These are phyloP conservation scores for Nannochloris sp. DNA, from an alignment of 139 green algal genomes.

Conservation along the genomic window DNA sequence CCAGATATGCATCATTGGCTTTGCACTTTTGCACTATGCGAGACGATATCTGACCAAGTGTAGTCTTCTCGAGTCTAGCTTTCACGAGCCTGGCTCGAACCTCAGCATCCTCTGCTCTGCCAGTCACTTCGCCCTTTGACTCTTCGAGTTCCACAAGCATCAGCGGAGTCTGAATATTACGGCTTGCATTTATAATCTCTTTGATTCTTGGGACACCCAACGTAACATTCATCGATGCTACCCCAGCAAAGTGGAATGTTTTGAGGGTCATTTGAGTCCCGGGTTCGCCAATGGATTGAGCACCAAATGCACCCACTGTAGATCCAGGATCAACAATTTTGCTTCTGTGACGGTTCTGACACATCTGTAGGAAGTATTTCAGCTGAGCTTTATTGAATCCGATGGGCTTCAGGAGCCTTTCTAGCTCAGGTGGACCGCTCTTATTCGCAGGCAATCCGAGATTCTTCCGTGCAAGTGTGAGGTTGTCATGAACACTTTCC, in stretches of 20 bases:
- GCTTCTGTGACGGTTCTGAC: slow-evolving; percentile 6
- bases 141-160: slow-evolving; percentile 57
- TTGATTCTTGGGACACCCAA: slow-evolving; percentile 96
- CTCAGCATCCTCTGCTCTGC: slow-evolving; percentile 54
- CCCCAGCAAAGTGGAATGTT: slow-evolving; percentile 98
- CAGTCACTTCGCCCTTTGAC: not conserved
- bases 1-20: not conserved
- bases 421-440: slow-evolving; percentile 29
- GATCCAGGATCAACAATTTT: slow-evolving; percentile 74
- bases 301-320: slow-evolving; percentile 84
- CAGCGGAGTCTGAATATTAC: slow-evolving; percentile 92
- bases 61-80: slow-evolving; percentile 80
- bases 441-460: slow-evolving; percentile 39
- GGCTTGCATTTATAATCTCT: slow-evolving; percentile 98
- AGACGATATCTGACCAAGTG: slow-evolving; percentile 67
- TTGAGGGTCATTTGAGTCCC: slow-evolving; percentile 99
- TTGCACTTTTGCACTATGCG: slow-evolving; percentile 23
- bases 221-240: slow-evolving; percentile 97
- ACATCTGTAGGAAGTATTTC: slow-evolving; percentile 48
- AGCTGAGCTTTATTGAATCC: slow-evolving; percentile 55
- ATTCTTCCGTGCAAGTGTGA: slow-evolving; percentile 21
- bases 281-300: slow-evolving; percentile 91
- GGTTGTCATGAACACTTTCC: not conserved
- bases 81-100: slow-evolving; percentile 79
- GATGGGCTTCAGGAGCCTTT: slow-evolving; percentile 49